Evolutionary conservation across 169 alveolate genomes (phyloP), one percentile per base, ranked within the genome.

Genomic region (Plasmodium blacklocki): DNA sequence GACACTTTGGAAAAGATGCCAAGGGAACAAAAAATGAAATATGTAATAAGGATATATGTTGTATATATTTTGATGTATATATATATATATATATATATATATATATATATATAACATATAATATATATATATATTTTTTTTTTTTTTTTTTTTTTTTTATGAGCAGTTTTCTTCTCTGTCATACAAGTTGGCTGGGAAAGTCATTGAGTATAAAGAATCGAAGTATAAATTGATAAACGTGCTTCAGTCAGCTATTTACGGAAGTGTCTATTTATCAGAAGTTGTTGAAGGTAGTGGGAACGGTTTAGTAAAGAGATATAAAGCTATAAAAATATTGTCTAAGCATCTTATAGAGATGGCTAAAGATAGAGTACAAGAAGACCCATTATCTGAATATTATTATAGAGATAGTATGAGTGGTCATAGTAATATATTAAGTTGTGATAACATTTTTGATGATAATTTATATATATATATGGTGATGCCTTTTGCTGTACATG

Each of bases 401-500:
- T 78, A 78, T 70, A 68, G 89, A 52, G 74, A 66, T 66, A 64
- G 71, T 9, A 78, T 78, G 89, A 78, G 89, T 78, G 89, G 89
- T 11, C 89, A 78, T 66, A 78, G 89, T 66, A 78, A 78, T 45
- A 63, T 78, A 56, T 60, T 78, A 19, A 78, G 75, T 18, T 78
- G 89, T 59, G 89, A 78, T 21, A 47, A 3, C 6, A 78, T 78
- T 52, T 78, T 78, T 52, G 89, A 78, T 58, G 89, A 78, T 14
- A 60, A 64, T 66, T 21, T n/a, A 2, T 78, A 78, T 52, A 59
- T 78, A 11, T 92, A 87, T 52, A 59, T 92, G 74, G 88, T 80
- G 21, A 92, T 92, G 95, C 93, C 88, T 12, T 92, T 74, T 88
- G 95, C 95, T 47, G 76, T 88, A 2, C 92, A 74, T 70, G 95